phyloP scores from a whole-genome alignment of 1,284 basidiomycete genomes.

The Pseudozyma sp. region DNA sequence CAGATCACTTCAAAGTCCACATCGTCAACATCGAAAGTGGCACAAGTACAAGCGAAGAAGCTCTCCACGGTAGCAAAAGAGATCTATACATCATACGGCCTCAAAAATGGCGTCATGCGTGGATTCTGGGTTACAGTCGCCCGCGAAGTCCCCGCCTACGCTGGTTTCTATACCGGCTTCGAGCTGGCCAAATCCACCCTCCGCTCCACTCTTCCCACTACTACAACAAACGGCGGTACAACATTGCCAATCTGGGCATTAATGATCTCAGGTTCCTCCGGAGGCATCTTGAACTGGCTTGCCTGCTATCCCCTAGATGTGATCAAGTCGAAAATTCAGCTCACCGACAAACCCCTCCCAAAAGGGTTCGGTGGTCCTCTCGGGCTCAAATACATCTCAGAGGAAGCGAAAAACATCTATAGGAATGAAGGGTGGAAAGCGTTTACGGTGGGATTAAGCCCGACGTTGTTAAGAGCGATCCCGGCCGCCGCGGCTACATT shows the following conservation, averaged over 20 bases:
- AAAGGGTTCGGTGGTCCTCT: constrained; percentile 26
- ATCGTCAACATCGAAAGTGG: constrained; percentile 38
- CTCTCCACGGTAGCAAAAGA: constrained; percentile 79
- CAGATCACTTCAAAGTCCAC: constrained; percentile 74
- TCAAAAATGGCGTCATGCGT: constrained; percentile 88
- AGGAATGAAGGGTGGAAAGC: constrained; percentile 31
- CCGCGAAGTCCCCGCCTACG: constrained; percentile 93
- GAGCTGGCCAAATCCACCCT: constrained; percentile 88
- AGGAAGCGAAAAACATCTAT: constrained; percentile 34
- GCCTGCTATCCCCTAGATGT: constrained; percentile 82
- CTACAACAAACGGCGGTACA: constrained; percentile 8
- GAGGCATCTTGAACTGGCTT: constrained; percentile 93
- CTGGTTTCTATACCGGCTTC: constrained; percentile 84
- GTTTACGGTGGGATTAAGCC: constrained; percentile 49
- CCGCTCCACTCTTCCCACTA: constrained; percentile 69
- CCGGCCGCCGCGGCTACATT: constrained; percentile 60
- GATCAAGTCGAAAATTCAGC: constrained; percentile 50
- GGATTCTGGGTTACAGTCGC: constrained; percentile 96
- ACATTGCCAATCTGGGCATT: constrained; percentile 86
- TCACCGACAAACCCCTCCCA: constrained; percentile 30
- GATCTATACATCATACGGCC: constrained; percentile 84
- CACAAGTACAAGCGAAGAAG: constrained; percentile 77
- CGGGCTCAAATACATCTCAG: constrained; percentile 36
- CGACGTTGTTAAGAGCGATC: constrained; percentile 56
- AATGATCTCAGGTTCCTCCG: constrained; percentile 84